Evolutionary conservation across 768 basidiomycete species (phyloP).

Genomic region (Suillus weaverae): DNA sequence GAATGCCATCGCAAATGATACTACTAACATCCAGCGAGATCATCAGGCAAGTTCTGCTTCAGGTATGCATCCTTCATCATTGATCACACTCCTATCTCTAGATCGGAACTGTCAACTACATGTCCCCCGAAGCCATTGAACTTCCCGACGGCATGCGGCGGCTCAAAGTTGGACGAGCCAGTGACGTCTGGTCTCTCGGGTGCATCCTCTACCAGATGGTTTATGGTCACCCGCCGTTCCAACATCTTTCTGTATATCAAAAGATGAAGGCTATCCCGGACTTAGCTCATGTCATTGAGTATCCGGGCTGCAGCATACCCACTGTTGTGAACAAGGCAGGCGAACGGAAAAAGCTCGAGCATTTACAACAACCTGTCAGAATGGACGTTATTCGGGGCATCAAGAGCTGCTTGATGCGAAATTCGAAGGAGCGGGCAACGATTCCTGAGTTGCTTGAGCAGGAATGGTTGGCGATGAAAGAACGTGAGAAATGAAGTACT

Average conservation of each 20-base stretch:
- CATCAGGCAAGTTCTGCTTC: conserved; percentile 63
- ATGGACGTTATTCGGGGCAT: conserved; percentile 78
- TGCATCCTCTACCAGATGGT: conserved; percentile 99
- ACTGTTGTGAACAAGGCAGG: conserved; percentile 38
- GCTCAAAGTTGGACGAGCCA: conserved; percentile 92
- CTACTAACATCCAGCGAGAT: conserved; percentile 96
- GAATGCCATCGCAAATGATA: conserved; percentile 97
- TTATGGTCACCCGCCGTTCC: conserved; percentile 92
- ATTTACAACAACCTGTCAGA: conserved; percentile 70
- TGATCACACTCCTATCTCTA: conserved; percentile 30
- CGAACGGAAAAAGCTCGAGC: conserved; percentile 55
- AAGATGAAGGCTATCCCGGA: conserved; percentile 97
- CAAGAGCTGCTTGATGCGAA: conserved; percentile 75
- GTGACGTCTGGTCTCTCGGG: conserved; percentile 97
- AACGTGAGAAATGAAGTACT: conserved; percentile 25
- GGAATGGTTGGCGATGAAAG: conserved; percentile 69
- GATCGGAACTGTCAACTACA: conserved; percentile 98
- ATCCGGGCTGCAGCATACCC: conserved; percentile 63
- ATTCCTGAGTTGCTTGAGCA: conserved; percentile 86
- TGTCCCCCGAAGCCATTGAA: conserved; percentile 98
- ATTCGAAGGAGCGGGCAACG: conserved; percentile 80
- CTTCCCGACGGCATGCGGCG: conserved; percentile 82
- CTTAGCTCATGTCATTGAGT: conserved; percentile 72
- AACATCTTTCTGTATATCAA: conserved; percentile 75
- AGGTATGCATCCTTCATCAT: background rate